A percentile compares a stretch with the other conserved stretches of the same genome.
Evolutionary conservation across 2,329 filamentous ascomycete species (phyloP).

Genomic region (Apiospora arundinis): DNA sequence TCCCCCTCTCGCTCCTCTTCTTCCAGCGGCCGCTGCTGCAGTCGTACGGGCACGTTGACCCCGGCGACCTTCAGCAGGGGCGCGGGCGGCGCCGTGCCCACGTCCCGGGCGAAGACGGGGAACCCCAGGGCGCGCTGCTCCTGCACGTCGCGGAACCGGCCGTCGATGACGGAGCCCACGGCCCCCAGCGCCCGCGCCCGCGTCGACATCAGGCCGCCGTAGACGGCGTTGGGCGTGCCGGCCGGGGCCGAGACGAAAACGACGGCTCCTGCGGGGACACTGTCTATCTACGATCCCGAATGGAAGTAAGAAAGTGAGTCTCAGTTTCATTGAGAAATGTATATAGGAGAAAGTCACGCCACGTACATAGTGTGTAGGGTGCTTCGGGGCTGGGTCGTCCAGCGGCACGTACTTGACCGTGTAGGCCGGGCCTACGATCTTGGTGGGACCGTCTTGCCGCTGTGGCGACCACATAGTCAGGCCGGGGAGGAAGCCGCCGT

Average conservation of each 20-base stretch:
- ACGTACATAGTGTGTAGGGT: slow-evolving; percentile 53
- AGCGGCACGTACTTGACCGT: slow-evolving; percentile 59
- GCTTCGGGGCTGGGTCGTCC: slow-evolving; percentile 52
- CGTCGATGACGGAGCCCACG: slow-evolving; percentile 58
- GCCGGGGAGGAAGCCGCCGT: slow-evolving; percentile 61
- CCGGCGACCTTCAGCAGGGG: slow-evolving; percentile 50
- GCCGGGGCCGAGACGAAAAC: slow-evolving; percentile 57
- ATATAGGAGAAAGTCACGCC: neutral
- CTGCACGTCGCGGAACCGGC: slow-evolving; percentile 57
- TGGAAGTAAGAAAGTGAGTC: neutral
- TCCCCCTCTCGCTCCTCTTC: neutral
- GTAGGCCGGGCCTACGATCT: slow-evolving; percentile 61
- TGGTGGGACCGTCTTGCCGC: slow-evolving; percentile 55
- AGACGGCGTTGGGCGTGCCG: slow-evolving; percentile 55
- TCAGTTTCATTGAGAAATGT: too few species aligned
- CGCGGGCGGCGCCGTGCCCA: slow-evolving; percentile 51
- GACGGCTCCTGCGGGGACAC: slow-evolving; percentile 52
- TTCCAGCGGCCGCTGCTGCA: slow-evolving; percentile 45
- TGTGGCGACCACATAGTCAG: slow-evolving; percentile 61
- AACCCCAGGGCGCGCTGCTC: slow-evolving; percentile 57
- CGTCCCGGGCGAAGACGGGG: slow-evolving; percentile 53
- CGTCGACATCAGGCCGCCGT: slow-evolving; percentile 60
- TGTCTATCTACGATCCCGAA: slow-evolving; percentile 50
- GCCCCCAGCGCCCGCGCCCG: slow-evolving; percentile 52
- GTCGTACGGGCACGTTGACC: slow-evolving; percentile 49